A percentile compares a stretch with the other conserved stretches of the same genome.
These are phyloP conservation scores for Hemileccinum hortonii DNA, from an alignment of 1,284 basidiomycete genomes.

Conservation along the genomic window DNA sequence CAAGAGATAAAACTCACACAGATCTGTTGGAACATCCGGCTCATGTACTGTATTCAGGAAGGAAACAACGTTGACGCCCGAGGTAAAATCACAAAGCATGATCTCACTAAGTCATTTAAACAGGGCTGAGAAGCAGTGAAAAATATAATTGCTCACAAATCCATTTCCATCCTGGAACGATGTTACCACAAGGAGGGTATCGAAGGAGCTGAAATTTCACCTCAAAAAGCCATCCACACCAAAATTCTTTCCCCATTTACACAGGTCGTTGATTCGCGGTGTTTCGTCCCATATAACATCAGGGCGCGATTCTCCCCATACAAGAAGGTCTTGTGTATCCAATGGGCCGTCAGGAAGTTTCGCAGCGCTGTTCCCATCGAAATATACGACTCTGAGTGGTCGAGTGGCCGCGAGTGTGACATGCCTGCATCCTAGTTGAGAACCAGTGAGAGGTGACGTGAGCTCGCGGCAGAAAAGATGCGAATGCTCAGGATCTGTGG, in stretches of 20 bases:
- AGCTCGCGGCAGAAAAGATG: constrained; percentile 32
- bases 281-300: constrained; percentile 24
- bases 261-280: constrained; percentile 34
- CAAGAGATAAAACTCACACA: too few relatives aligned
- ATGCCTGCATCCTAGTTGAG: constrained; percentile 36
- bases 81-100: constrained; percentile 34
- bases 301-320: constrained; percentile 33
- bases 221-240: constrained; percentile 41
- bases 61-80: constrained; percentile 39
- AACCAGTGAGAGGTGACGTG: too few relatives aligned
- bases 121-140: neutral
- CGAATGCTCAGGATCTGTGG: constrained; percentile 46
- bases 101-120: constrained; percentile 40
- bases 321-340: constrained; percentile 44
- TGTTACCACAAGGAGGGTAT: too few relatives aligned
- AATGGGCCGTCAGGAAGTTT: constrained; percentile 15
- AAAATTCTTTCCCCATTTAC: constrained; percentile 36
- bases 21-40: neutral
- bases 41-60: constrained; percentile 20
- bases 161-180: constrained; percentile 44
- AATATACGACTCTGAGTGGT: constrained; percentile 42
- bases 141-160: constrained; percentile 40
- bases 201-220: constrained; percentile 15
- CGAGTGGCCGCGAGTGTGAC: constrained; percentile 38
- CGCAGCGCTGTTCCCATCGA: constrained; percentile 9